These are phyloP conservation scores for Tagetes patula DNA, from an alignment of 129 eudicot species.

Conservation along the genomic window DNA sequence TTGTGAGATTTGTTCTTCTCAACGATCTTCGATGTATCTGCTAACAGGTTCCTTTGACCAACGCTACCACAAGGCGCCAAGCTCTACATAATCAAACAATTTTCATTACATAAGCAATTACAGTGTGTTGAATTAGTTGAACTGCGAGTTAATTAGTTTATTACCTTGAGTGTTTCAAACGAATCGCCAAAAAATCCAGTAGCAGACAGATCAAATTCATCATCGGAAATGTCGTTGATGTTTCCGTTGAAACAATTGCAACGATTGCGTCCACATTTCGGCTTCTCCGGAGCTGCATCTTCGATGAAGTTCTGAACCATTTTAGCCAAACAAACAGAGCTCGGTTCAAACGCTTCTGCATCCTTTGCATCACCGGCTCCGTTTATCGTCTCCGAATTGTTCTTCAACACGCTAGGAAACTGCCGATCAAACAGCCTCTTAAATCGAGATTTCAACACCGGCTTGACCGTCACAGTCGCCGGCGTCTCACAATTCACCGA, in stretches of 20 bases:
- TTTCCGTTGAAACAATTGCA: conserved; percentile 84
- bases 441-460: conserved; percentile 65
- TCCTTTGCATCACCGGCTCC: conserved; percentile 34
- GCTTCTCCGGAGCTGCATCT: conserved; percentile 60
- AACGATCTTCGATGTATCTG: conserved; percentile 62
- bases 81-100: conserved; percentile 38
- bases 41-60: conserved; percentile 61
- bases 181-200: conserved; percentile 46
- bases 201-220: conserved; percentile 50
- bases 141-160: background rate
- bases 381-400: conserved; percentile 46
- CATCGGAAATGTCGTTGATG: conserved; percentile 74
- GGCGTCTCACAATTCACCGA: conserved; percentile 39
- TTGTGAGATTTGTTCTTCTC: conserved; percentile 59
- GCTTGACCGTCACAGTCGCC: conserved; percentile 45
- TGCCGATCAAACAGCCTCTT: conserved; percentile 84
- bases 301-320: conserved; percentile 86
- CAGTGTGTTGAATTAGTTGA: background rate
- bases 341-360: conserved; percentile 62
- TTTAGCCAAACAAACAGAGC: conserved; percentile 79
- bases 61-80: conserved; percentile 66
- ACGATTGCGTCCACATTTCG: conserved; percentile 69
- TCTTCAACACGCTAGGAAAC: conserved; percentile 47
- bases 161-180: conserved; percentile 68
- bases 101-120: background rate